A percentile compares a stretch with the other conserved stretches of the same genome.
These are phyloP conservation scores for Phtheirospermum japonicum DNA, from an alignment of 257 asterid genomes.

Conservation along the genomic window DNA sequence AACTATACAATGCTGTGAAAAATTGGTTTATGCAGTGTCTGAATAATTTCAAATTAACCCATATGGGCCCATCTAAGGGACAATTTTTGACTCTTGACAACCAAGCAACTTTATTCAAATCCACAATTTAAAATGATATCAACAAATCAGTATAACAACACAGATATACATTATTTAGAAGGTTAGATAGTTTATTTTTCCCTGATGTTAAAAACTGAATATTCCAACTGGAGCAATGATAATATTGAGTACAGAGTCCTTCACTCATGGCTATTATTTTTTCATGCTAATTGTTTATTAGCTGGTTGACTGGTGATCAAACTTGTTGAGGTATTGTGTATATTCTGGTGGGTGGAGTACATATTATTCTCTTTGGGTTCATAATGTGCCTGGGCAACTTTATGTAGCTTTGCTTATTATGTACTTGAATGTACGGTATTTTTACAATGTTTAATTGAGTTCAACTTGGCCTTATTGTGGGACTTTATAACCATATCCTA, in stretches of 20 bases:
- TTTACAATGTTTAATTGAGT: not conserved
- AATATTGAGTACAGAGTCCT: not conserved
- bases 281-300: not conserved
- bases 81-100: too few species aligned
- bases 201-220: too few species aligned
- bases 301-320: not conserved
- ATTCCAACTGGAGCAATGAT: not conserved
- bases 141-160: too few species aligned
- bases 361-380: not conserved
- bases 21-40: not conserved
- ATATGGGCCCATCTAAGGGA: not conserved
- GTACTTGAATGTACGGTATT: not conserved
- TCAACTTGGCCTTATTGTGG: not conserved
- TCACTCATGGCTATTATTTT: constrained; percentile 7
- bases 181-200: too few species aligned
- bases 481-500: constrained; percentile 1
- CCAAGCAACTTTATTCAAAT: too few species aligned
- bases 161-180: too few species aligned
- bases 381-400: constrained; percentile 12
- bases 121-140: too few species aligned
- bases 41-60: not conserved
- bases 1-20: not conserved
- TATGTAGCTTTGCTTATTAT: not conserved
- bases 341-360: not conserved
- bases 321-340: not conserved